Conservation (phyloP, 805 yeast species). For the Alloascoidea hylecoeti region DNA sequence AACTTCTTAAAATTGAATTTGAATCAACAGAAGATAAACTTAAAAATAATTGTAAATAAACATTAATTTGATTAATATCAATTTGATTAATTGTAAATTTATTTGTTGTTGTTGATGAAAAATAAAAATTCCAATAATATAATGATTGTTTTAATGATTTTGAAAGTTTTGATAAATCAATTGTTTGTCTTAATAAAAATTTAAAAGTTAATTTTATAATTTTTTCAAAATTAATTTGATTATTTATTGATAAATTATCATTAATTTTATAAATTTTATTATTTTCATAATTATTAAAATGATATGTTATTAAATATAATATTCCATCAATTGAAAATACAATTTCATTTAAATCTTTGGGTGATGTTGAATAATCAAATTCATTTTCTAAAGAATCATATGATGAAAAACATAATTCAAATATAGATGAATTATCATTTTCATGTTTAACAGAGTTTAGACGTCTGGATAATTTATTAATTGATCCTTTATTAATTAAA, state of each 20-base stretch:
- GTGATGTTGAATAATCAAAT: no score
- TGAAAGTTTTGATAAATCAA: conserved; percentile 13
- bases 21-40: conserved; percentile 20
- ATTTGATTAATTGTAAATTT: conserved; percentile 15
- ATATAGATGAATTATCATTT: no score
- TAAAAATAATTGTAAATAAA: conserved; percentile 28
- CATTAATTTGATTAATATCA: conserved; percentile 16
- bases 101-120: conserved; percentile 14
- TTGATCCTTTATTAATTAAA: no score
- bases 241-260: no score
- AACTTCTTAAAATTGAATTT: conserved; percentile 23
- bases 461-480: no score
- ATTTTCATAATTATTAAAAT: neutral
- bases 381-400: no score
- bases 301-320: conserved; percentile 21
- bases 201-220: neutral
- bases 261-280: no score
- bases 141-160: conserved; percentile 19
- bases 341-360: no score
- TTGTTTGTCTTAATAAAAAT: conserved; percentile 4
- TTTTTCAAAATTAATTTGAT: neutral
- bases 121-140: conserved; percentile 19
- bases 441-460: no score
- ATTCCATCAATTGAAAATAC: conserved; percentile 22
- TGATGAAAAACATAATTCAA: no score